These are phyloP conservation scores for Microglena sp. DNA, from an alignment of 139 green algal genomes.

Conservation along the genomic window DNA sequence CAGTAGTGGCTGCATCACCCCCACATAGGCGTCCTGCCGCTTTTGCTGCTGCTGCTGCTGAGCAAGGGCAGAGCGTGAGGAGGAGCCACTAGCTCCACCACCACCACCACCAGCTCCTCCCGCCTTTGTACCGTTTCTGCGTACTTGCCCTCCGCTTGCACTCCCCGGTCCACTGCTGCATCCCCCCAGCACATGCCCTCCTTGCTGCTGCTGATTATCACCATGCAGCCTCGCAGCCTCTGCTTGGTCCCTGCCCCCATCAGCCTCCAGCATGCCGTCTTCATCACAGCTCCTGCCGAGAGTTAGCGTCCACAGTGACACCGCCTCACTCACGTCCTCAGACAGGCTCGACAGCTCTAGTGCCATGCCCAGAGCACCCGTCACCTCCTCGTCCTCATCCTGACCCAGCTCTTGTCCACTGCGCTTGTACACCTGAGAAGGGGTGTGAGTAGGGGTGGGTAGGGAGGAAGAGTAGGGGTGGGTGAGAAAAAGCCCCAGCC, in stretches of 20 bases:
- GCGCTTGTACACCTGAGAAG: constrained; percentile 5
- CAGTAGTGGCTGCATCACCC: background rate
- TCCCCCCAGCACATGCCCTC: background rate
- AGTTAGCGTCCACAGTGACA: background rate
- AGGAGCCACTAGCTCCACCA: too few species aligned
- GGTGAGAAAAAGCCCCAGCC: background rate
- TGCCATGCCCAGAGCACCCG: background rate
- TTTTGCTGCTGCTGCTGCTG: background rate
- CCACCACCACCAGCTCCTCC: too few species aligned
- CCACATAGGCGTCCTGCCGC: background rate
- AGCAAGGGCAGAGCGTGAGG: background rate
- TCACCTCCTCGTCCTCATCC: constrained; percentile 8
- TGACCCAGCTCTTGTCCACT: constrained; percentile 7
- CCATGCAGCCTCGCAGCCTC: too few species aligned
- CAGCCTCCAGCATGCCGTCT: too few species aligned
- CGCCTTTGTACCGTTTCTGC: too few species aligned
- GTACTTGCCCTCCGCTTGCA: background rate
- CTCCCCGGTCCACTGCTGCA: background rate
- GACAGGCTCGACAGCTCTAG: background rate
- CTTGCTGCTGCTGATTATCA: too few species aligned
- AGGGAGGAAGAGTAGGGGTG: background rate
- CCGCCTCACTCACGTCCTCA: background rate
- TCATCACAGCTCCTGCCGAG: too few species aligned
- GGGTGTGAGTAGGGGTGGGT: background rate
- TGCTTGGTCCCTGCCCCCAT: too few species aligned